Evolutionary conservation across 2,329 filamentous ascomycete genomes (phyloP).

Genomic region (Colletotrichum noveboracense): DNA sequence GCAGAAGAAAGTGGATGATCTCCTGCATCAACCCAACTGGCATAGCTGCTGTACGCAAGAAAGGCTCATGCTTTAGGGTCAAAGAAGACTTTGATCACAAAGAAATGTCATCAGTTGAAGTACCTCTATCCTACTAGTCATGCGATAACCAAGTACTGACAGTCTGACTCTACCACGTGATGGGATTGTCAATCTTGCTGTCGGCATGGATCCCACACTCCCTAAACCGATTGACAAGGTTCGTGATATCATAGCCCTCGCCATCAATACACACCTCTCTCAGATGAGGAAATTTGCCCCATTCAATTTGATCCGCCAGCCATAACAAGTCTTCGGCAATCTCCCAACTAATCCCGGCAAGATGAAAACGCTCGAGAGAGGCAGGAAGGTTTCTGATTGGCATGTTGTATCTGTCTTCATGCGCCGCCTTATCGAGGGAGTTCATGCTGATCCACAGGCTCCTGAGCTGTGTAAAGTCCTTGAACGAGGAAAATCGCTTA

Average conservation of each 20-base stretch:
- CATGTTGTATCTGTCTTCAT: too few relatives aligned
- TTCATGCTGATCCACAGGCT: not conserved
- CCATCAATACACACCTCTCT: not conserved
- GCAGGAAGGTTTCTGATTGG: not conserved
- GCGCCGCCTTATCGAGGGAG: not conserved
- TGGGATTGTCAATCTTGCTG: not conserved
- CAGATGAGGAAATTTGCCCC: not conserved
- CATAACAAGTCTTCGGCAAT: not conserved
- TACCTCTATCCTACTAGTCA: not conserved
- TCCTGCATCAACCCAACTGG: not conserved
- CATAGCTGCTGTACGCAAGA: not conserved
- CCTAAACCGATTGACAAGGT: not conserved
- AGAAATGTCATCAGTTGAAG: not conserved
- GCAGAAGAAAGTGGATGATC: not conserved
- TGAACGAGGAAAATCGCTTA: rapidly evolving
- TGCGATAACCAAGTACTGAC: not conserved
- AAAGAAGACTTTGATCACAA: not conserved
- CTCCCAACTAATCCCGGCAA: not conserved
- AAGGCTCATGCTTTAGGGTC: not conserved
- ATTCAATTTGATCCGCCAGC: not conserved
- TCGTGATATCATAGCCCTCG: not conserved
- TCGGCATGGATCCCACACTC: not conserved
- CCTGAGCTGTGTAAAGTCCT: not conserved
- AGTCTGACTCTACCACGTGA: not conserved
- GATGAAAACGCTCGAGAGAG: not conserved